Conservation (phyloP, 1,284 basidiomycete species). For the Sporisorium sorghi region DNA sequence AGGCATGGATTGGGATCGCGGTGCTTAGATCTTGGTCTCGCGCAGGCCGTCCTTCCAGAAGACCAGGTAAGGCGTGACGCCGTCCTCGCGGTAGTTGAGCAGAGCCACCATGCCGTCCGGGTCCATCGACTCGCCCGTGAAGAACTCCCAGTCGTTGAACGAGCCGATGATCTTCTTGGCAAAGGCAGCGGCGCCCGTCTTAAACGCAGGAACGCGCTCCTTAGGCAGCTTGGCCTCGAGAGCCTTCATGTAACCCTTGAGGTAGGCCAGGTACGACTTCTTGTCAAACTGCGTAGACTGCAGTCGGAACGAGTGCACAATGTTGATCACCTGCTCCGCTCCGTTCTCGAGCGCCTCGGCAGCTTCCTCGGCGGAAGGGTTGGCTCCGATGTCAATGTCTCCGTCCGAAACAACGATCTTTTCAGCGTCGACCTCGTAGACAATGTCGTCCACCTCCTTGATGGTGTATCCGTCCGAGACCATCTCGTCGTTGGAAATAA, state of each 20-base stretch:
- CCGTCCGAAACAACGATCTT: slow-evolving; percentile 82
- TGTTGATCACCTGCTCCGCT: slow-evolving; percentile 82
- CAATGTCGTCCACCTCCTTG: slow-evolving; percentile 84
- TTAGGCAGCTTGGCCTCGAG: slow-evolving; percentile 74
- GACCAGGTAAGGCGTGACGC: slow-evolving; percentile 76
- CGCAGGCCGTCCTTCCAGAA: slow-evolving; percentile 69
- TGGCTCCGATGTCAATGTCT: slow-evolving; percentile 88
- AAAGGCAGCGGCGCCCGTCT: slow-evolving; percentile 78
- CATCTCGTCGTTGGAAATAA: slow-evolving; percentile 89
- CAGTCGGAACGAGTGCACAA: slow-evolving; percentile 92
- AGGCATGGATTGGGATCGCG: too few species aligned
- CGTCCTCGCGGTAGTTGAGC: slow-evolving; percentile 73
- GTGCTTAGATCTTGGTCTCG: slow-evolving; percentile 67
- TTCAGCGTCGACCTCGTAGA: slow-evolving; percentile 88
- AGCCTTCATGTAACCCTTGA: slow-evolving; percentile 89
- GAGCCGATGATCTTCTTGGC: slow-evolving; percentile 81
- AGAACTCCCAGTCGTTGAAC: slow-evolving; percentile 91
- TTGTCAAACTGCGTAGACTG: slow-evolving; percentile 88
- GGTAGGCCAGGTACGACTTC: slow-evolving; percentile 84
- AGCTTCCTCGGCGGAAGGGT: slow-evolving; percentile 81
- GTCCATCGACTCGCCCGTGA: slow-evolving; percentile 79
- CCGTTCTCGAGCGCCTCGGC: slow-evolving; percentile 87
- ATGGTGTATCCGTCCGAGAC: slow-evolving; percentile 72
- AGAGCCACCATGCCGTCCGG: slow-evolving; percentile 70
- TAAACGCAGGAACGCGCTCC: slow-evolving; percentile 82